These are phyloP conservation scores for Entophlyctis luteolus DNA, from an alignment of 192 early-diverging fungal genomes.

Conservation along the genomic window DNA sequence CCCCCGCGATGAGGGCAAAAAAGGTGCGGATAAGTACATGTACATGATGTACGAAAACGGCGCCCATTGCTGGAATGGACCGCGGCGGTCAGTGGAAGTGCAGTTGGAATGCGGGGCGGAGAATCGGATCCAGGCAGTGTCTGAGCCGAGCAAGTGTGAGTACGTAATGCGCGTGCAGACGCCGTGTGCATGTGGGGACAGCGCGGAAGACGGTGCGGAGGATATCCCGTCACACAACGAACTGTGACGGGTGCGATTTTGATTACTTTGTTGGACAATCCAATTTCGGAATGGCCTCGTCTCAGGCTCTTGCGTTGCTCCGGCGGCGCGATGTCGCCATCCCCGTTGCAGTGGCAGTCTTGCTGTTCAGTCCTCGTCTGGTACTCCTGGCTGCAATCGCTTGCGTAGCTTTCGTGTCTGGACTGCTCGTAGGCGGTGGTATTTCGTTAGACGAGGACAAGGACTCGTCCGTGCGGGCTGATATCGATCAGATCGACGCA, in stretches of 20 bases:
- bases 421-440: conserved; percentile 3
- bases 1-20: conserved; percentile 35
- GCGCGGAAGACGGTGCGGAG: neutral
- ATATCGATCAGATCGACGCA: conserved; percentile 1
- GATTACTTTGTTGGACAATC: too few relatives aligned
- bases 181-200: conserved; percentile 71
- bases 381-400: neutral
- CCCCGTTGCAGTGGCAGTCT: neutral
- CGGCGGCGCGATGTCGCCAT: neutral
- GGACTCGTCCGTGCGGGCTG: neutral
- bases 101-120: conserved; percentile 71
- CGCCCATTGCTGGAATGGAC: conserved; percentile 92
- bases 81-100: conserved; percentile 70
- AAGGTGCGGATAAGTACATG: conserved; percentile 39
- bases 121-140: conserved; percentile 64
- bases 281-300: neutral
- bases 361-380: conserved; percentile 18
- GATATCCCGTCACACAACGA: neutral
- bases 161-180: conserved; percentile 71
- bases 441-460: neutral
- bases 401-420: neutral
- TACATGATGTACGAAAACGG: conserved; percentile 71
- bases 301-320: neutral
- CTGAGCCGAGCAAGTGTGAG: conserved; percentile 93
- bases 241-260: too few relatives aligned